phyloP scores from a whole-genome alignment of 2,329 filamentous ascomycete species.

The Claviceps sp. region DNA sequence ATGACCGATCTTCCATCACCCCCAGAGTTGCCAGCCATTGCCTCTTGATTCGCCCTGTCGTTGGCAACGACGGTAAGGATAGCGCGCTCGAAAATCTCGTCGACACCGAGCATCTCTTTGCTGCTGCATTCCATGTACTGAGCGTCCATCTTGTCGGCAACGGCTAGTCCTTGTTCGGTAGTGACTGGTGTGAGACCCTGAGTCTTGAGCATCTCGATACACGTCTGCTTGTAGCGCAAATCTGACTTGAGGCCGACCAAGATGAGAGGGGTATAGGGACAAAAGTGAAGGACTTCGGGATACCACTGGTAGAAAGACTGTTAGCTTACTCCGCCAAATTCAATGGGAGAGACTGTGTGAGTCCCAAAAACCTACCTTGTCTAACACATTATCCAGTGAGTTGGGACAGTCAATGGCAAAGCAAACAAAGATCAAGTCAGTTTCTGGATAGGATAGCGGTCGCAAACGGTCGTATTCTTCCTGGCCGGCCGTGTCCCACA shows the following conservation, averaged over 20 bases:
- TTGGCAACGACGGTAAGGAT: conserved; percentile 82
- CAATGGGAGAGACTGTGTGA: background rate
- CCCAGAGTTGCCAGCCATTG: conserved; percentile 25
- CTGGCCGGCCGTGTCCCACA: conserved; percentile 98
- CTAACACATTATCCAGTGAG: conserved; percentile 94
- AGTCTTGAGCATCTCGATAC: conserved; percentile 96
- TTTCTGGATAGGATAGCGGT: conserved; percentile 94
- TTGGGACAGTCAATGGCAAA: conserved; percentile 99
- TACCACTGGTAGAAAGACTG: conserved; percentile 59
- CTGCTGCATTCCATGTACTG: conserved; percentile 97
- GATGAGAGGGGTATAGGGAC: conserved; percentile 89
- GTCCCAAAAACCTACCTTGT: conserved; percentile 56
- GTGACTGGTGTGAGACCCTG: conserved; percentile 94
- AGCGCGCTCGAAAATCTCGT: conserved; percentile 89
- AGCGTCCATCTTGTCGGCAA: conserved; percentile 88
- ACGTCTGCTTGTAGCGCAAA: conserved; percentile 86
- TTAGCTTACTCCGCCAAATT: background rate
- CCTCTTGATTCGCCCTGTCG: conserved; percentile 51
- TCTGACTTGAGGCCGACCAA: conserved; percentile 96
- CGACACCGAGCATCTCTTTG: conserved; percentile 91
- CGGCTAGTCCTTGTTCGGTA: conserved; percentile 71
- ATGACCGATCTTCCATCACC: conserved; percentile 25
- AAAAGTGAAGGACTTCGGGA: conserved; percentile 97
- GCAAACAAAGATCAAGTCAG: conserved; percentile 94
- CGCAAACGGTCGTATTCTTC: conserved; percentile 96